Evolutionary conservation across 2,329 filamentous ascomycete genomes (phyloP).

Genomic region (Trichoderma sp.): DNA sequence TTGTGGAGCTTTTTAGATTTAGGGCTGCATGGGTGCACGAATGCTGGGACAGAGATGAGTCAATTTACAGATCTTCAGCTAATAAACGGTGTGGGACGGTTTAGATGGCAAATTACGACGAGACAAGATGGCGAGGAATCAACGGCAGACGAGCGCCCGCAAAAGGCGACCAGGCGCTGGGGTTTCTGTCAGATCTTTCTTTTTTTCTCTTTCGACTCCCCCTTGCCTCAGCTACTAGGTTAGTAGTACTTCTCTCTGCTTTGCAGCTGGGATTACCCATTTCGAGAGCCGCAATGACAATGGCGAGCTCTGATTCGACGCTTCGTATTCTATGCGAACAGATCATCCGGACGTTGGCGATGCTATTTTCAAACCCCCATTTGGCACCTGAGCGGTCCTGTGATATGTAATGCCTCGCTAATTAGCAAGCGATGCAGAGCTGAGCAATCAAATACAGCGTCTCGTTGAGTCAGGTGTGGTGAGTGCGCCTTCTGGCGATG

Average conservation of each 20-base stretch:
- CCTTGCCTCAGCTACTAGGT: background rate
- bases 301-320: conserved; percentile 10
- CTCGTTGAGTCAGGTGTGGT: background rate
- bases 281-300: conserved; percentile 7
- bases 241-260: background rate
- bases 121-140: background rate
- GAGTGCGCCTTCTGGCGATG: background rate
- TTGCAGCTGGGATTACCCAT: conserved; percentile 17
- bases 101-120: background rate
- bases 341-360: background rate
- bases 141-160: conserved; percentile 20
- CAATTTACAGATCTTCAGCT: conserved; percentile 18
- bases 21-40: conserved; percentile 21
- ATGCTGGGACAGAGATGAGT: conserved; percentile 12
- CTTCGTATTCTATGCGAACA: conserved; percentile 9
- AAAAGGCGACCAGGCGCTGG: background rate
- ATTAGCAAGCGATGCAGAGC: background rate
- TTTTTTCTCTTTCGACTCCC: background rate
- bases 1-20: conserved; percentile 15
- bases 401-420: background rate
- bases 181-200: conserved; percentile 16
- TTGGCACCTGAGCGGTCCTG: background rate
- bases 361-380: background rate
- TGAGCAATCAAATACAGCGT: background rate
- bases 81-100: background rate